Base-by-base conservation (phyloP, 2,329 filamentous ascomycete genomes). In the Colletotrichum lindemuthianum region DNA sequence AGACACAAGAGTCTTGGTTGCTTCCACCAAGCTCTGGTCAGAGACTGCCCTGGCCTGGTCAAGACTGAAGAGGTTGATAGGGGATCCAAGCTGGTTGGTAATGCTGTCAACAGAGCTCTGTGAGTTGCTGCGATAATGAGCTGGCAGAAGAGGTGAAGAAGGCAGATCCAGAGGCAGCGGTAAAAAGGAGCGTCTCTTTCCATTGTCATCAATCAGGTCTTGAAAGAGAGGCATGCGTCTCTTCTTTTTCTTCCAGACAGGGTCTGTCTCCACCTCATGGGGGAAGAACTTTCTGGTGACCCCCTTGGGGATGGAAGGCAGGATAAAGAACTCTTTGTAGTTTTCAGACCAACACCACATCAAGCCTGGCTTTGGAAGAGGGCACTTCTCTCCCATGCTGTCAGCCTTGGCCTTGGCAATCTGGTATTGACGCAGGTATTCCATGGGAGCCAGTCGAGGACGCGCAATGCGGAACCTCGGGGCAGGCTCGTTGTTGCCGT, bases 361-460 rank as follows among this genome's bases (percentile, higher is more conserved):
- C 49, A 74, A 72, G 12, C 67, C 65, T 2, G 76, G 75, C 13
- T 66, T 65, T 11, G 71, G 72, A 6, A 80, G 68, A 16, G 72
- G 69, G 49, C 74, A 76, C 2, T 66, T 44, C 6, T 70, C 65
- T 8, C 65, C 58, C 10, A 76, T 70, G 16, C 65, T 70, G 13
- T 72, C 69, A 11, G 74, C 70, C 12, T 66, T 60, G 6, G 74
- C 70, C 47, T 76, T 73, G 49, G 77, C 74, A 2, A 80, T 63
- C 39, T 78, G 69, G 50, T 75, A 77, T 6, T 73, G 67, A 8
- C 78, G 73, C 8, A 71, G 60, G 51, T 80, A 80, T 47, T 81
- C 78, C 76, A 80, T 78, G 1, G 77, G 76, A 1, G 78, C 79
- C 4, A 81, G 52, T 0, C 77, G 73, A 0, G 63, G 63, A 5